phyloP scores from a whole-genome alignment of 2,329 filamentous ascomycete species.

The Byssoonygena ceratinophila region DNA sequence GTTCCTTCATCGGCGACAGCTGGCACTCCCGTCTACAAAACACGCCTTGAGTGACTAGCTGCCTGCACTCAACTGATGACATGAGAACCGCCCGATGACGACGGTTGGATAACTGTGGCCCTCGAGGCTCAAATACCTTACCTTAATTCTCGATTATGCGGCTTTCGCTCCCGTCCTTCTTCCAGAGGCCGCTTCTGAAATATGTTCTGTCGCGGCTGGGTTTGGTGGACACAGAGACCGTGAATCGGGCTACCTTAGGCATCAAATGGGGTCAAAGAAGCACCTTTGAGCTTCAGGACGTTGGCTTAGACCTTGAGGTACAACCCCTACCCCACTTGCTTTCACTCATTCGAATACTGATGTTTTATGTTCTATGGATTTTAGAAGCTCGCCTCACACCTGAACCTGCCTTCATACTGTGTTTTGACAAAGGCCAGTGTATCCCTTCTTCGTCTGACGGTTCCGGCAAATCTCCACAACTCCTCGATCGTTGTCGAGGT shows the following conservation, averaged over 20 bases:
- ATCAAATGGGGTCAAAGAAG: conserved; percentile 69
- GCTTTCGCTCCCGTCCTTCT: conserved; percentile 61
- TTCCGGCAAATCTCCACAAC: conserved; percentile 79
- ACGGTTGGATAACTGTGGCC: not conserved
- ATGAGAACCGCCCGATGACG: conserved; percentile 3
- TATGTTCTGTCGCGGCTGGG: conserved; percentile 77
- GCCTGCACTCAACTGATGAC: not conserved
- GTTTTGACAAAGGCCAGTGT: conserved; percentile 64
- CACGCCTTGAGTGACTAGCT: not conserved
- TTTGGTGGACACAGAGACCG: conserved; percentile 73
- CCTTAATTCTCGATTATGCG: conserved; percentile 46
- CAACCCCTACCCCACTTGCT: conserved; percentile 17
- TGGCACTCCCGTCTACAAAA: not conserved
- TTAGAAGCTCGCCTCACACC: conserved; percentile 66
- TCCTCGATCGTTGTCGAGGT: conserved; percentile 74
- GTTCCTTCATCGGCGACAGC: not conserved
- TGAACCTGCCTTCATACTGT: conserved; percentile 64
- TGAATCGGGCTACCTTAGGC: conserved; percentile 78
- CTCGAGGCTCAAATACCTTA: conserved; percentile 2
- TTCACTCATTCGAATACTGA: conserved; percentile 9
- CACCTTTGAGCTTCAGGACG: conserved; percentile 75
- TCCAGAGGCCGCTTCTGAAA: conserved; percentile 80
- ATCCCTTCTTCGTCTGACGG: conserved; percentile 63
- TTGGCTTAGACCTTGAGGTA: conserved; percentile 70
- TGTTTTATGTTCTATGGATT: not conserved